A percentile compares a stretch with the other conserved stretches of the same genome.
phyloP scores from a whole-genome alignment of 805 yeast species.

The Saturnispora quitensis region DNA sequence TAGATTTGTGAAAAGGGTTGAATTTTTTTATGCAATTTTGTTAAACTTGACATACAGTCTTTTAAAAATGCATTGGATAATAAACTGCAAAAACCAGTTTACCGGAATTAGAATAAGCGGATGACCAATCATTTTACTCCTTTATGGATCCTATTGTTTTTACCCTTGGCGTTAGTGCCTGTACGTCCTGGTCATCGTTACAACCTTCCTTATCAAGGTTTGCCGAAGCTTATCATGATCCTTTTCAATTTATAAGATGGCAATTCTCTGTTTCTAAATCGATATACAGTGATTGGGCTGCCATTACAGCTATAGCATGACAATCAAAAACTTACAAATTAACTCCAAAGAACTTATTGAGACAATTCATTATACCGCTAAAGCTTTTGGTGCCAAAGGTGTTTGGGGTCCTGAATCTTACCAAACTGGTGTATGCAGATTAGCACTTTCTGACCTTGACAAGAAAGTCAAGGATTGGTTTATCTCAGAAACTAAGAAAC shows the following conservation, averaged over 20 bases:
- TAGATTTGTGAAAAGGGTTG: background rate
- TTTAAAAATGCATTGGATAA: too few species aligned
- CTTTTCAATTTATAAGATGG: background rate
- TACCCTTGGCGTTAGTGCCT: background rate
- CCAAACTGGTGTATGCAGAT: conserved; percentile 60
- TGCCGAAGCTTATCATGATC: background rate
- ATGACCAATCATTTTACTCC: background rate
- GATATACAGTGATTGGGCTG: too few species aligned
- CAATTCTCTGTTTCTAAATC: background rate
- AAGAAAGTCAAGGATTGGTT: conserved; percentile 62
- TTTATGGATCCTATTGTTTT: background rate
- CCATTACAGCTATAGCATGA: background rate
- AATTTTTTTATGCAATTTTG: background rate
- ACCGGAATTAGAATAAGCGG: background rate
- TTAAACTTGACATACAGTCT: background rate
- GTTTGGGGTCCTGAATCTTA: conserved; percentile 48
- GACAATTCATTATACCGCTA: conserved; percentile 55
- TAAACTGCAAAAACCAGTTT: background rate
- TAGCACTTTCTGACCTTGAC: conserved; percentile 55
- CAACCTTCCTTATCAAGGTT: background rate
- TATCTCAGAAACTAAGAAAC: conserved; percentile 36
- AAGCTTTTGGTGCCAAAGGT: conserved; percentile 50
- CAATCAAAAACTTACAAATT: conserved; percentile 8
- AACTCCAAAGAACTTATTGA: conserved; percentile 29
- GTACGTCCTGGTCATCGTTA: background rate